Percentiles rank a stretch among this genome's conserved stretches.
Evolutionary conservation across 2,329 filamentous ascomycete genomes (phyloP).

Genomic region (Ambrosiella xylebori): DNA sequence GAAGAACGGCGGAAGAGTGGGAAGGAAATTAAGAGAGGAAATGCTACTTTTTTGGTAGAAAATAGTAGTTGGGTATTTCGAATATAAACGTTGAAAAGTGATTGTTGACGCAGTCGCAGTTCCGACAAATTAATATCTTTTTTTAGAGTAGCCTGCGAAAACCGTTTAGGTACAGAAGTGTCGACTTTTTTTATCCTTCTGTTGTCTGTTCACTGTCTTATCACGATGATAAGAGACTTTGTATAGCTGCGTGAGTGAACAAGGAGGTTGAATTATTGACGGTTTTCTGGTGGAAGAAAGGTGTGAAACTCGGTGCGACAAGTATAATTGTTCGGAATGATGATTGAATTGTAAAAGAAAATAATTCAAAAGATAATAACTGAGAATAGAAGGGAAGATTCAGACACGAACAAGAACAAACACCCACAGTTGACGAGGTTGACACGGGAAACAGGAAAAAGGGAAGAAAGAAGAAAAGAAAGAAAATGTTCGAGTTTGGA

Average conservation of each 20-base stretch:
- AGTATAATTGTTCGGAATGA: neutral
- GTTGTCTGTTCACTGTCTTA: neutral
- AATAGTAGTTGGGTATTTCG: neutral
- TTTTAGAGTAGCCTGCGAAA: neutral
- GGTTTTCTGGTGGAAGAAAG: too few relatives aligned
- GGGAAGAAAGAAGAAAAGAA: neutral
- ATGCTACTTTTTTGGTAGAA: neutral
- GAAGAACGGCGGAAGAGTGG: too few relatives aligned
- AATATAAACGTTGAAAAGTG: neutral
- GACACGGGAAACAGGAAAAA: neutral
- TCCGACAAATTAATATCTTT: neutral
- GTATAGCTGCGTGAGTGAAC: too few relatives aligned
- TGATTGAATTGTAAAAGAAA: neutral
- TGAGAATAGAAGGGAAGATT: neutral
- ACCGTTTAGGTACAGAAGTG: neutral
- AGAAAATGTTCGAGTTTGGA: neutral
- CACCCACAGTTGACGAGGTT: conserved; percentile 1
- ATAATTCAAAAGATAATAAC: neutral
- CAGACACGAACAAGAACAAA: conserved; percentile 1
- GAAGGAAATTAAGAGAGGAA: neutral
- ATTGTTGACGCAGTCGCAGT: neutral
- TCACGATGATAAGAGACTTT: too few relatives aligned
- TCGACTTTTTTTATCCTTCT: neutral
- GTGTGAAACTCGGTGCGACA: too few relatives aligned
- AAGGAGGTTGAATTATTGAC: too few relatives aligned